Evolutionary conservation across 169 alveolate species (phyloP), one percentile per base, ranked within the genome.

Genomic region (Miamiensis avidus): DNA sequence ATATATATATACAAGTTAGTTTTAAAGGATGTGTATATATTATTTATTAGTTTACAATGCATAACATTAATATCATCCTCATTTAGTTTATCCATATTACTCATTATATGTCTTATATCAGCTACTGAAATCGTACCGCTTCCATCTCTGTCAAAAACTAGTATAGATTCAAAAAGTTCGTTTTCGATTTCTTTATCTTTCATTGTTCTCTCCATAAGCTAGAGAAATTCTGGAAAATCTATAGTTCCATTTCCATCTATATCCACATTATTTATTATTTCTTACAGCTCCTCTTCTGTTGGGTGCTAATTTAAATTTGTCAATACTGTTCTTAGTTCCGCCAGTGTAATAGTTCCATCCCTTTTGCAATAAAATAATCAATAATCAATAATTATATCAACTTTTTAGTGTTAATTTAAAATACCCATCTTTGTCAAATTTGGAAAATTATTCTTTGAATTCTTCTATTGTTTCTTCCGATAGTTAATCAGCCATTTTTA

Each of bases 51-150:
- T n/a, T n/a, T n/a, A n/a, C n/a, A n/a, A n/a, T n/a, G n/a, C 99
- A 99, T 99, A 95, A 99, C 99, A 88, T 99, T 99, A 78, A 99
- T 99, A 85, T 98, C 99, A 91, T 99, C 99, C 91, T 98, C 99
- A 34, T 99, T 98, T 76, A 99, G 93, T 90, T 98, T 98, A 89
- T 98, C 99, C 90, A 99, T 92, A 88, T 98, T 99, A 28, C 99
- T 98, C 99, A 98, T 98, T 64, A 98, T 99, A 89, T 98, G 99
- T 84, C 99, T 97, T 90, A 98, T 95, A 96, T 99, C 99, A 81
- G 99, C 99, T 25, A 99, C 99, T 76, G 99, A 97, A 75, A 99
- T 99, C 85, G 98, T 97, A 32, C 99, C 99, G 86, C 94, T 91
- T 78, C 99, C 99, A 91, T 98, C 99, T 86, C 99, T 95, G 88